Evolutionary conservation across 2,329 filamentous ascomycete genomes (phyloP), one percentile per base, ranked within the genome.

Genomic region (Apiospora koreana): DNA sequence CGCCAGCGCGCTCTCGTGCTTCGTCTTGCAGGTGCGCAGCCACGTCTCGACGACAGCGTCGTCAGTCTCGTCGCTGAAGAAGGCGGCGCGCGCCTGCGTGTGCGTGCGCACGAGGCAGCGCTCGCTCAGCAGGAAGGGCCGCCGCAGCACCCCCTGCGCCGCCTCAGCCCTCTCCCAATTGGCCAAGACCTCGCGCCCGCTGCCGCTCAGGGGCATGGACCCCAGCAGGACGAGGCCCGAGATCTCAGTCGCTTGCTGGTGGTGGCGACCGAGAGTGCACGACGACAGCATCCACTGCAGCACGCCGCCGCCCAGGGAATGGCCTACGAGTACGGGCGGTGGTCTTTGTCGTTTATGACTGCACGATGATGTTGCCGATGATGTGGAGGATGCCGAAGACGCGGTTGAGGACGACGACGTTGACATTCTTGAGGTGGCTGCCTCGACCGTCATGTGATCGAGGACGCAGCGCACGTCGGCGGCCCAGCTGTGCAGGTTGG

Each of bases 301-400:
- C 5, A 68, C 45, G 41, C 69, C 71, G 42, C 71, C 71, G 18
- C 71, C 71, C 1, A 72, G 69, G 3, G 69, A 71, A 31, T 72
- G 71, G 64, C 69, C 71, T 12, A 38, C 65, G 3, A 72, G 41
- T 2, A 72, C 68, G 2, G 71, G 67, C 12, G 71, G 42, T 2
- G 69, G 69, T 23, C 64, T 12, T 8, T 25, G 48, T 0, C 4
- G 54, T 2, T 5, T 16, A 21, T 16, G 50, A 21, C 18, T 58
- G 28, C 48, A 35, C 14, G 31, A 3, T n/a, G 54, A 62, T 2
- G 50, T 16, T 2, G 50, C 8, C 1, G 54, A 35, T 12, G 50
- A 62, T 14, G 25, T 2, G 12, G 48, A 54, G 3, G 54, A 62
- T 38, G 54, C 54, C 18, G 43, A n/a, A 0, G 54, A 58, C 3